Conservation (phyloP, 345 rosid genomes). For the Balakata baccata region DNA sequence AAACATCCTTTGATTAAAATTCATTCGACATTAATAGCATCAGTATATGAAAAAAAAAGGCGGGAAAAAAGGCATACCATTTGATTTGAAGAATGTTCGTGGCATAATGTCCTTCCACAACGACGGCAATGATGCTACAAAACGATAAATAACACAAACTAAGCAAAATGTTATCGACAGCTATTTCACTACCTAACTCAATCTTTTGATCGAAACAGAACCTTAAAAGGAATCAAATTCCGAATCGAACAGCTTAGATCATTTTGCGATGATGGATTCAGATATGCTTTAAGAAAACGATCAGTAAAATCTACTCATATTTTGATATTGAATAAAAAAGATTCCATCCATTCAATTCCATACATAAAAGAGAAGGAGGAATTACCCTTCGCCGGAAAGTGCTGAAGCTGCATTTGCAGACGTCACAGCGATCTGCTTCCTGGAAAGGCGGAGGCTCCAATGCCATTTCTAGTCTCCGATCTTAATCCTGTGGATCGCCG, state of each 20-base stretch:
- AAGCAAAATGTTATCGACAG: background rate
- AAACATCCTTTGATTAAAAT: background rate
- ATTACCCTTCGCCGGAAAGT: conserved; percentile 67
- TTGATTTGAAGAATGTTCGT: conserved; percentile 69
- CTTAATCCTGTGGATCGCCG: background rate
- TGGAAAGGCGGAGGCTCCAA: conserved; percentile 68
- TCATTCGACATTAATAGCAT: background rate
- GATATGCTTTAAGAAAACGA: background rate
- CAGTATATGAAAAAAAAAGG: background rate
- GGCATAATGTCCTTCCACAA: conserved; percentile 69
- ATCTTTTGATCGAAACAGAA: background rate
- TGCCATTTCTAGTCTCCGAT: conserved; percentile 32
- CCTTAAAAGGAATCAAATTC: background rate
- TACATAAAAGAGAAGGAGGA: background rate
- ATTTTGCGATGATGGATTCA: background rate
- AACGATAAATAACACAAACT: background rate
- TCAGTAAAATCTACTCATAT: background rate
- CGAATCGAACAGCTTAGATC: background rate
- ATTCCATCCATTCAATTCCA: background rate
- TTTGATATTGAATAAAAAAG: background rate
- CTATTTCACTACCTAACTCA: background rate
- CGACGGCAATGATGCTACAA: conserved; percentile 79
- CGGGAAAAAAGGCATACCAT: conserved; percentile 36
- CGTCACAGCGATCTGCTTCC: conserved; percentile 66
- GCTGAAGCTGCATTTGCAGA: conserved; percentile 76